phyloP scores from a whole-genome alignment of 1,284 basidiomycete genomes.

The Xanthoconium separans region DNA sequence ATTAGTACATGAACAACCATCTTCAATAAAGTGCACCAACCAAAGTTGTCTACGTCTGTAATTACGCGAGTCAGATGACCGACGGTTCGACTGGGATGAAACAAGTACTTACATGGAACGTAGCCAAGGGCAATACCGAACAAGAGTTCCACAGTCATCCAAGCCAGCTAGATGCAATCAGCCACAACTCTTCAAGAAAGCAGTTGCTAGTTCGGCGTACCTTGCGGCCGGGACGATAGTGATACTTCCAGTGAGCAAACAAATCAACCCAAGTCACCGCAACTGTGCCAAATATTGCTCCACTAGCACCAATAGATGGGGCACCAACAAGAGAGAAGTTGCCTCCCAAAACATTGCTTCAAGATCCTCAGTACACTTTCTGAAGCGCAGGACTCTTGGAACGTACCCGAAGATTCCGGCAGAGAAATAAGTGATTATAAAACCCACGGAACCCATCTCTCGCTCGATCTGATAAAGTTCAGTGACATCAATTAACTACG shows the following conservation, averaged over 20 bases:
- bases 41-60: conserved; percentile 76
- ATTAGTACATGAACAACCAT: background rate
- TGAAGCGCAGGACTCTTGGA: background rate
- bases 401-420: conserved; percentile 87
- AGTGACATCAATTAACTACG: background rate
- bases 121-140: conserved; percentile 87
- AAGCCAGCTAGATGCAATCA: conserved; percentile 53
- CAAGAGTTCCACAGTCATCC: conserved; percentile 82
- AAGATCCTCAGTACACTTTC: conserved; percentile 6
- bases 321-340: conserved; percentile 88
- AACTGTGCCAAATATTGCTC: conserved; percentile 91
- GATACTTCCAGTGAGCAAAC: conserved; percentile 89
- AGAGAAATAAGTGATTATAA: conserved; percentile 81
- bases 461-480: conserved; percentile 60
- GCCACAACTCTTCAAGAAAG: conserved; percentile 1
- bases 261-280: conserved; percentile 89
- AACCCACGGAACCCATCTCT: conserved; percentile 84
- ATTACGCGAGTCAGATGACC: conserved; percentile 13
- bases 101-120: conserved; percentile 60
- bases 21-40: conserved; percentile 36
- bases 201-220: conserved; percentile 37
- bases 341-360: conserved; percentile 81
- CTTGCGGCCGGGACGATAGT: conserved; percentile 76
- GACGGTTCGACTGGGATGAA: background rate
- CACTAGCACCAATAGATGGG: conserved; percentile 93